Evolutionary conservation across 495 filamentous ascomycete genomes (phyloP).

Genomic region (Aspergillus campestris): DNA sequence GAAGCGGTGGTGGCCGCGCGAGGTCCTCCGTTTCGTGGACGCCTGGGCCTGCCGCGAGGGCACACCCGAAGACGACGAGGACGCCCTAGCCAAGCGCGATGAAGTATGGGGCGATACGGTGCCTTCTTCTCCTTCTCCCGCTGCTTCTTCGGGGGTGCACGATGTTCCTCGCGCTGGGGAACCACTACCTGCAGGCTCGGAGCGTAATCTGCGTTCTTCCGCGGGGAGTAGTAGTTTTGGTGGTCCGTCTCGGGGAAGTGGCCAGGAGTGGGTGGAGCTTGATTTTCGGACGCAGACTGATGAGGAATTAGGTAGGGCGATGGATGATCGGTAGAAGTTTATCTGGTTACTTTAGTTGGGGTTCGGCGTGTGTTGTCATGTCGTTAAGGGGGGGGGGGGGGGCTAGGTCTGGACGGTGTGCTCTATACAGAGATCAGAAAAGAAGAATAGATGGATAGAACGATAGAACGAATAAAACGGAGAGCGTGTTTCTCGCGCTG

Average conservation of each 20-base stretch:
- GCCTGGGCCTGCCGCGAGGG: conserved; percentile 64
- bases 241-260: not conserved
- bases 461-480: no score
- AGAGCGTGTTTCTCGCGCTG: no score
- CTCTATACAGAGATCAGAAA: no score
- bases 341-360: no score
- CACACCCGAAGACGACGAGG: conserved; percentile 54
- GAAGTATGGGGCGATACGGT: not conserved
- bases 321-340: not conserved
- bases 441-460: no score
- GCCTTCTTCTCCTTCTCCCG: not conserved
- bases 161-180: no score
- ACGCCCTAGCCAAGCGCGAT: conserved; percentile 16
- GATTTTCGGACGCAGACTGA: conserved; percentile 8
- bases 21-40: conserved; percentile 56
- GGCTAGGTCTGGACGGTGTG: not conserved
- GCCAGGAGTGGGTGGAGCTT: conserved; percentile 24
- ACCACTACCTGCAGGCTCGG: no score
- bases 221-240: not conserved
- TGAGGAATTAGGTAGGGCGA: conserved; percentile 16
- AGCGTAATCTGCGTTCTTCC: not conserved
- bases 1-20: conserved; percentile 54
- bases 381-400: no score
- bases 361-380: no score
- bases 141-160: no score